Conservation (phyloP, 331 rosid genomes). For the Quercus lobata region DNA sequence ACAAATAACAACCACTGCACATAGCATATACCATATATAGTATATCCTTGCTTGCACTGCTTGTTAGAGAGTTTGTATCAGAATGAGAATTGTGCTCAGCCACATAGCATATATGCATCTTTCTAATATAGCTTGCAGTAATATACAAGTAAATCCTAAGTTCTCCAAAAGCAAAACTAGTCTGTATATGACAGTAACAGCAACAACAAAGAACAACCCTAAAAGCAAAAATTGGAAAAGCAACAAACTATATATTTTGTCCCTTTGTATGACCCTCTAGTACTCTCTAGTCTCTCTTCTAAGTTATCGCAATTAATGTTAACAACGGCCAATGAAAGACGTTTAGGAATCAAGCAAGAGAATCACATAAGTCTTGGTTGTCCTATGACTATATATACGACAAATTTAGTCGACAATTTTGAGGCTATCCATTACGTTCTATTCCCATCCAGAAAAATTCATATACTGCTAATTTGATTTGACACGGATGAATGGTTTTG, state of each 20-base stretch:
- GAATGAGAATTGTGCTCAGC: too few species aligned
- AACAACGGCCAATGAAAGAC: too few species aligned
- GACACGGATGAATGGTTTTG: constrained; percentile 1
- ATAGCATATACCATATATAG: too few species aligned
- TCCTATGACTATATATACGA: background rate
- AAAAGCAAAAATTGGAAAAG: background rate
- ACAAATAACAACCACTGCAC: too few species aligned
- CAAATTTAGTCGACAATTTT: background rate
- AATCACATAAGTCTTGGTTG: too few species aligned
- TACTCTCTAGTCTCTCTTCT: background rate
- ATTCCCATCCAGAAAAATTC: background rate
- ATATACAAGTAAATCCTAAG: background rate
- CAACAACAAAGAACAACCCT: background rate
- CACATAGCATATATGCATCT: too few species aligned
- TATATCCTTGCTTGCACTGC: too few species aligned
- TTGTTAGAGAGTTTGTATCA: too few species aligned
- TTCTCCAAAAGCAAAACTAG: background rate
- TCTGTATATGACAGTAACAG: background rate
- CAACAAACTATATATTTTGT: background rate
- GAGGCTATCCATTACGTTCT: background rate
- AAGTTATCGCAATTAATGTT: too few species aligned
- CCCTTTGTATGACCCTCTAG: background rate
- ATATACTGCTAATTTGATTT: background rate
- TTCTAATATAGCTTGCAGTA: too few species aligned
- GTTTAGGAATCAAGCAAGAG: too few species aligned